A percentile compares a stretch with the other conserved stretches of the same genome.
Evolutionary conservation across 1,139 yeast genomes (phyloP).

Genomic region (Arxiozyma telluris): DNA sequence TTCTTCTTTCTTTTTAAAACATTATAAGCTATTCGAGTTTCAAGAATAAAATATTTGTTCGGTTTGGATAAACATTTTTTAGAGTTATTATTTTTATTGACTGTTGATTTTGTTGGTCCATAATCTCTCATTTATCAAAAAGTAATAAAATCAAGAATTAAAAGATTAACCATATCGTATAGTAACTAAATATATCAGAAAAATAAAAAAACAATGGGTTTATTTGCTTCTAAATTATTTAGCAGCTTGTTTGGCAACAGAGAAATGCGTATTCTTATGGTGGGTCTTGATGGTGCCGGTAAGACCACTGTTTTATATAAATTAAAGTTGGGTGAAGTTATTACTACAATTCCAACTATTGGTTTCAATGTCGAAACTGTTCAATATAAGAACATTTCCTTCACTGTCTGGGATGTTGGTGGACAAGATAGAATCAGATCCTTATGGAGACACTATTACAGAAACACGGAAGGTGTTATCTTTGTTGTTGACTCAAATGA

Average conservation of each 20-base stretch:
- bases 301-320: slow-evolving; percentile 86
- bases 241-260: slow-evolving; percentile 77
- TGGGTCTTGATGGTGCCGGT: slow-evolving; percentile 90
- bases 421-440: slow-evolving; percentile 97
- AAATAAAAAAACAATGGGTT: slow-evolving; percentile 48
- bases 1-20: no score
- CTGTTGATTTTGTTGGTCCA: no score
- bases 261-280: slow-evolving; percentile 91
- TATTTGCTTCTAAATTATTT: slow-evolving; percentile 79
- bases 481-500: slow-evolving; percentile 90
- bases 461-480: slow-evolving; percentile 89
- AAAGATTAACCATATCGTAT: not conserved
- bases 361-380: slow-evolving; percentile 94
- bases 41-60: not conserved
- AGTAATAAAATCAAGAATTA: not conserved
- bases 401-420: slow-evolving; percentile 97
- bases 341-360: slow-evolving; percentile 88
- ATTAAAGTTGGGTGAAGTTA: slow-evolving; percentile 85
- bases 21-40: not conserved
- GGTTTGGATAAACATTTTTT: no score
- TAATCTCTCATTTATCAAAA: not conserved
- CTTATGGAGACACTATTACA: slow-evolving; percentile 92
- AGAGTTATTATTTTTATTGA: no score
- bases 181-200: not conserved
- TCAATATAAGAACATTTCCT: slow-evolving; percentile 87